phyloP scores from a whole-genome alignment of 192 early-diverging fungal species.

The Thoreauomyces humboldtii region DNA sequence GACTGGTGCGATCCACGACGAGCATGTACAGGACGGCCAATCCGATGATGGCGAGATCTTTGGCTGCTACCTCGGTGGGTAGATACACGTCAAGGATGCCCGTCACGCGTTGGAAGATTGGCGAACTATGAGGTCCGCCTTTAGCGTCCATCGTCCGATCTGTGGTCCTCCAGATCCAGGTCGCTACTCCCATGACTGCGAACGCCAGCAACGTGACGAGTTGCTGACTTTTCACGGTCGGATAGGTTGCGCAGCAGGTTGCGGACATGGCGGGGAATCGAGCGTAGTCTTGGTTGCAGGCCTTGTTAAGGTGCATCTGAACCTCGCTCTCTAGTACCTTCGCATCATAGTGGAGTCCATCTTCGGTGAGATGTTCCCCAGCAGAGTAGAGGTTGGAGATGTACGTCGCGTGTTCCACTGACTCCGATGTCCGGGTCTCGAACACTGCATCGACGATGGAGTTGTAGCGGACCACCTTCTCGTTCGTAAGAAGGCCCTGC shows the following conservation, averaged over 20 bases:
- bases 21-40: constrained; percentile 59
- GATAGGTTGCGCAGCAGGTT: constrained; percentile 63
- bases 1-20: constrained; percentile 63
- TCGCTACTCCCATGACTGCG: neutral
- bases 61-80: neutral
- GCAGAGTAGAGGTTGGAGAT: constrained; percentile 15
- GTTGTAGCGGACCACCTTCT: constrained; percentile 55
- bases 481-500: constrained; percentile 42
- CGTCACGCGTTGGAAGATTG: neutral
- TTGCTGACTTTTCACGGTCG: constrained; percentile 38
- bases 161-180: neutral
- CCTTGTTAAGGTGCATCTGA: constrained; percentile 59
- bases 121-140: no score
- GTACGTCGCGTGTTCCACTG: constrained; percentile 28
- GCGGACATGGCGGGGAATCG: constrained; percentile 42
- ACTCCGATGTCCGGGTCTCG: neutral
- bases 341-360: constrained; percentile 69
- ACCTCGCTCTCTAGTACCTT: constrained; percentile 49
- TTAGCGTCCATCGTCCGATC: neutral
- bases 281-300: constrained; percentile 50
- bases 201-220: constrained; percentile 22
- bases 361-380: constrained; percentile 44
- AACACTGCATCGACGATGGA: neutral
- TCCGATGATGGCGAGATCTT: constrained; percentile 8
- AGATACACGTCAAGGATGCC: neutral